phyloP scores from a whole-genome alignment of 2,329 filamentous ascomycete species.

The Sclerotiophoma versabilis region DNA sequence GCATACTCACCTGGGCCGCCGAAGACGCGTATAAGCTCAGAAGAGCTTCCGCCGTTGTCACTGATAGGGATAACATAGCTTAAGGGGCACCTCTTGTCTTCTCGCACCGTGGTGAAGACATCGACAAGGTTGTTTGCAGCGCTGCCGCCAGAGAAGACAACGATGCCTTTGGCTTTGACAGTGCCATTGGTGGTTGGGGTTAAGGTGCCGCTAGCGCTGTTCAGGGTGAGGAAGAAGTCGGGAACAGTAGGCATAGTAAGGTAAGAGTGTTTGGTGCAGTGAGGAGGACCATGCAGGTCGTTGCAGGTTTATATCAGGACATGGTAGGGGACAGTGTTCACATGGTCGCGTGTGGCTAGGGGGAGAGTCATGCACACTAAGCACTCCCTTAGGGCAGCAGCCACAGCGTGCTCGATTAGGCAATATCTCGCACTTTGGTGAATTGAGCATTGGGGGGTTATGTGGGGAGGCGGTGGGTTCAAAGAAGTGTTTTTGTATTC shows the following conservation, averaged over 20 bases:
- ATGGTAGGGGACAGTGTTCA: conserved; percentile 5
- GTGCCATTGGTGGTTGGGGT: conserved; percentile 29
- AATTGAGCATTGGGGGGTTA: neutral
- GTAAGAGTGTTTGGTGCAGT: neutral
- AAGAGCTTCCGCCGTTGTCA: conserved; percentile 94
- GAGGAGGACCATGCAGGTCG: conserved; percentile 25
- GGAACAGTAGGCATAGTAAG: conserved; percentile 25
- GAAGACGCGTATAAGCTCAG: conserved; percentile 91
- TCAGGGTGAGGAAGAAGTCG: conserved; percentile 27
- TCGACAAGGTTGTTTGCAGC: conserved; percentile 95
- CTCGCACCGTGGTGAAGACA: conserved; percentile 71
- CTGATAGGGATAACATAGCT: conserved; percentile 94
- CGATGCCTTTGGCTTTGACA: conserved; percentile 63
- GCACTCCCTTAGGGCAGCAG: conserved; percentile 16
- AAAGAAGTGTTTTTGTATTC: conserved; percentile 16
- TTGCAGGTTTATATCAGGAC: conserved; percentile 22
- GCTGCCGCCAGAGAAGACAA: conserved; percentile 90
- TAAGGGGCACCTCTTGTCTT: conserved; percentile 71
- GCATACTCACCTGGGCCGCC: conserved; percentile 78
- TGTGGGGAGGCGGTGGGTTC: neutral
- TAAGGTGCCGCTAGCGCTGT: conserved; percentile 20
- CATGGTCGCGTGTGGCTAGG: conserved; percentile 24
- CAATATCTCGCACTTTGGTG: conserved; percentile 38
- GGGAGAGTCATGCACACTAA: conserved; percentile 39
- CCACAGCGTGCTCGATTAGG: conserved; percentile 28